phyloP scores from a whole-genome alignment of 2,329 filamentous ascomycete species.

The Sarocladium oryzae region DNA sequence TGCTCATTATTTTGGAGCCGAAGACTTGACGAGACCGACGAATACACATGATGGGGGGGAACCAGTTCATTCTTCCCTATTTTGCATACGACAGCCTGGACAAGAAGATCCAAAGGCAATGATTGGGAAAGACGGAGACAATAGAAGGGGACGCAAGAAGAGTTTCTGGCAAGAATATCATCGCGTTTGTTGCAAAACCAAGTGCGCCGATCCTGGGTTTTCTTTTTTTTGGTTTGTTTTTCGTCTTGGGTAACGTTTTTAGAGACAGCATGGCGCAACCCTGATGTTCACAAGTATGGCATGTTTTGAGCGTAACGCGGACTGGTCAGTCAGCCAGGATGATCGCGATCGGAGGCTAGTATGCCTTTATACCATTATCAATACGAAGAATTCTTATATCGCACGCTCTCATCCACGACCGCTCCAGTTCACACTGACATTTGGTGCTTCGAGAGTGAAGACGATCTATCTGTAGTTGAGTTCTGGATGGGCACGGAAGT shows the following conservation, averaged over 20 bases:
- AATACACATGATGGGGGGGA: neutral
- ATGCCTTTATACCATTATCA: neutral
- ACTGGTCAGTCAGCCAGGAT: too few species aligned
- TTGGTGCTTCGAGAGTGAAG: too few species aligned
- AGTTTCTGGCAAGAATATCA: neutral
- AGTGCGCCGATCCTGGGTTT: neutral
- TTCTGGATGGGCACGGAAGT: conserved; percentile 54
- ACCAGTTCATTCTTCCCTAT: neutral
- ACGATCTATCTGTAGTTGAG: conserved; percentile 38
- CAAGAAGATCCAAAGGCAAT: neutral
- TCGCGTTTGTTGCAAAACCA: neutral
- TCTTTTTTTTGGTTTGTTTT: neutral
- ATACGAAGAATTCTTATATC: neutral
- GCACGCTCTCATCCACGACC: too few species aligned
- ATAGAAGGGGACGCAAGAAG: conserved; percentile 3
- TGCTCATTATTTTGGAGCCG: neutral
- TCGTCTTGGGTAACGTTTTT: neutral
- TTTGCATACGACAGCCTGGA: conserved; percentile 2
- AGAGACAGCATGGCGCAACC: conserved; percentile 1
- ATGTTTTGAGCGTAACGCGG: neutral
- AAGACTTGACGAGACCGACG: neutral
- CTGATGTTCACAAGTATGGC: neutral
- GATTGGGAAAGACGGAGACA: neutral
- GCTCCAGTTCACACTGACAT: too few species aligned
- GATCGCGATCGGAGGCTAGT: neutral